Evolutionary conservation across 441 rosid genomes (phyloP).

Genomic region (Breynia disticha): DNA sequence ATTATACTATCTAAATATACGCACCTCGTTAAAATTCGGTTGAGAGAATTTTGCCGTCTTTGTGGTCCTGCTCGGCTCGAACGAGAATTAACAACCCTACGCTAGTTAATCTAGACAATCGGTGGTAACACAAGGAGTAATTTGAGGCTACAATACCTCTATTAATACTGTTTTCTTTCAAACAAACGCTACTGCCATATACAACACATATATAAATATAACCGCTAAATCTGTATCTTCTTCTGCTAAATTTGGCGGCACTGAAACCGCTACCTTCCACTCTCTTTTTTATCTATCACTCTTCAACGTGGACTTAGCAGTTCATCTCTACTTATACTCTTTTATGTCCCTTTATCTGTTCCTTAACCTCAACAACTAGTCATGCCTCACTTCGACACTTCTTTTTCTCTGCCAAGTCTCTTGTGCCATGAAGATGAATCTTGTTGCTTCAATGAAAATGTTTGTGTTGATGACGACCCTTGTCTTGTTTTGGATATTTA

Average conservation of each 20-base stretch:
- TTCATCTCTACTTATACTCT: constrained; percentile 23
- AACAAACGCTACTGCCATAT: too few species aligned
- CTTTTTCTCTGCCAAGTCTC: constrained; percentile 40
- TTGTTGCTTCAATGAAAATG: constrained; percentile 24
- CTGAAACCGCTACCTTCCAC: constrained; percentile 44
- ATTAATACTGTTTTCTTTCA: too few species aligned
- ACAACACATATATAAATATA: not conserved
- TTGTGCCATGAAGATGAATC: constrained; percentile 51
- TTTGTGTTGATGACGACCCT: not conserved
- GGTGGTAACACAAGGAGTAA: too few species aligned
- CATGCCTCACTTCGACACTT: constrained; percentile 30
- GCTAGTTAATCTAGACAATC: too few species aligned
- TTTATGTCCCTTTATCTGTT: constrained; percentile 12
- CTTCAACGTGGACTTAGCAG: constrained; percentile 24
- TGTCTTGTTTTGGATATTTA: constrained; percentile 26
- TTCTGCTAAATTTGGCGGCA: constrained; percentile 88
- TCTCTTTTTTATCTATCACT: constrained; percentile 10
- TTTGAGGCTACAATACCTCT: too few species aligned
- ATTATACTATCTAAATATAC: too few species aligned
- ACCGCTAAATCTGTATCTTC: constrained; percentile 45
- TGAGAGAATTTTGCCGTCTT: too few species aligned
- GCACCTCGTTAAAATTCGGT: too few species aligned
- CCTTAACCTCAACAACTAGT: constrained; percentile 12
- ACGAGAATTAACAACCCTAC: too few species aligned
- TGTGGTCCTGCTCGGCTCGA: too few species aligned